These are phyloP conservation scores for Saturnispora gosingensis DNA, from an alignment of 805 yeast species.

Conservation along the genomic window DNA sequence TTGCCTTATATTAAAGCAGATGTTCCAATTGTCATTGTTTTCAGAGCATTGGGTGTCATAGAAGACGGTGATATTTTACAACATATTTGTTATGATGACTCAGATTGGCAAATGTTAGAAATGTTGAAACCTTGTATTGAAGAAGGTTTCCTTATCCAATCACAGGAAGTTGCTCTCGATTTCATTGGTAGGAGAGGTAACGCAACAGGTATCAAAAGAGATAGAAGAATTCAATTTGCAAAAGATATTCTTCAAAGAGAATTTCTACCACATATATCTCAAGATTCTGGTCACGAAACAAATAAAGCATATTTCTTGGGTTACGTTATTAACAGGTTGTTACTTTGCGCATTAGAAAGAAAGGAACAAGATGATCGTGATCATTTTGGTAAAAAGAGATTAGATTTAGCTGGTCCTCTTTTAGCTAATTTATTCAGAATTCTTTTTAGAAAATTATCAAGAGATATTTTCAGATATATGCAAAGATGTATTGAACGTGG, in stretches of 20 bases:
- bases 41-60: constrained; percentile 95
- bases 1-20: constrained; percentile 95
- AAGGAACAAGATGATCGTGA: constrained; percentile 99
- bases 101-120: constrained; percentile 99
- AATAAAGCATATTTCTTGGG: constrained; percentile 96
- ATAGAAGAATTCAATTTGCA: constrained; percentile 96
- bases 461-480: constrained; percentile 96
- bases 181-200: constrained; percentile 98
- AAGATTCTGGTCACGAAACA: constrained; percentile 93
- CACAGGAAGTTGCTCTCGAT: constrained; percentile 95
- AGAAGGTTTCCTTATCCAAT: constrained; percentile 97
- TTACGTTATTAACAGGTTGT: constrained; percentile 92
- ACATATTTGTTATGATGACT: constrained; percentile 95
- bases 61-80: constrained; percentile 99
- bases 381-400: constrained; percentile 97
- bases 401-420: constrained; percentile 97
- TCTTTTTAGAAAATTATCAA: constrained; percentile 87
- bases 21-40: constrained; percentile 92
- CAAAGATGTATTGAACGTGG: constrained; percentile 98
- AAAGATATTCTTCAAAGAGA: constrained; percentile 95
- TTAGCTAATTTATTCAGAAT: constrained; percentile 92
- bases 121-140: constrained; percentile 98
- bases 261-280: constrained; percentile 93
- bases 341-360: constrained; percentile 93
- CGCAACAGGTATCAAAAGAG: constrained; percentile 91